Base-by-base conservation (phyloP, 306 rosid species). In the Rubus idaeus region DNA sequence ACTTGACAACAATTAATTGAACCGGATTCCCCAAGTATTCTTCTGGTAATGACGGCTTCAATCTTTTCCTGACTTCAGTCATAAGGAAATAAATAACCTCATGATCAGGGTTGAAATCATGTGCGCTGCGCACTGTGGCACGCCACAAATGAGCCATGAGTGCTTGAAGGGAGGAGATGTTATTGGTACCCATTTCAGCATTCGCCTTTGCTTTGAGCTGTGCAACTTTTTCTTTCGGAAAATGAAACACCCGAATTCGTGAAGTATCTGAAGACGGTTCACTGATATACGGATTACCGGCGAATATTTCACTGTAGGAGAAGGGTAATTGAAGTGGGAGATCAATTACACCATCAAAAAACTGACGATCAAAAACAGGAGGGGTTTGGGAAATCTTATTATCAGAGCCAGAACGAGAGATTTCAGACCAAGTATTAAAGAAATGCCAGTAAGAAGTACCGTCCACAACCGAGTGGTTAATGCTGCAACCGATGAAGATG, bases 401-500 rank as follows among this genome's bases (percentile, higher is more conserved):
- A 63, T 84, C 87, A 11, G 70, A 39, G 53, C 73, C 4, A 69
- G 46, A 16, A 10, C 71, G 23, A 61, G 67, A 61, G 67, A 61
- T 23, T 26, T 61, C 8, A 35, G 67, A 61, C 67, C 67, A 61
- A 46, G 46, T 68, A 68, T 68, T 68, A 7, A 68, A 23, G 11
- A 65, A 65, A 65, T 3, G 70, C 70, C 70, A 65, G 16, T 39
- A 65, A 16, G 70, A 40, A 14, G 14, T 17, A 40, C 70, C 30
- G 6, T 65, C 70, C 6, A 2, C 10, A 3, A 18, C 70, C 13
- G 13, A 13, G 5, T 65, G 70, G 68, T 83, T 80, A 0, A 72
- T 17, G 13, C 85, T 2, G 56, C 72, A 41, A 3, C 75, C 85
- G 3, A 86, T 78, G 75, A 86, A 86, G 52, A 86, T 8, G 20